phyloP scores from a whole-genome alignment of 371 early-diverging fungal genomes.

The Quaeritorhiza haematococci region DNA sequence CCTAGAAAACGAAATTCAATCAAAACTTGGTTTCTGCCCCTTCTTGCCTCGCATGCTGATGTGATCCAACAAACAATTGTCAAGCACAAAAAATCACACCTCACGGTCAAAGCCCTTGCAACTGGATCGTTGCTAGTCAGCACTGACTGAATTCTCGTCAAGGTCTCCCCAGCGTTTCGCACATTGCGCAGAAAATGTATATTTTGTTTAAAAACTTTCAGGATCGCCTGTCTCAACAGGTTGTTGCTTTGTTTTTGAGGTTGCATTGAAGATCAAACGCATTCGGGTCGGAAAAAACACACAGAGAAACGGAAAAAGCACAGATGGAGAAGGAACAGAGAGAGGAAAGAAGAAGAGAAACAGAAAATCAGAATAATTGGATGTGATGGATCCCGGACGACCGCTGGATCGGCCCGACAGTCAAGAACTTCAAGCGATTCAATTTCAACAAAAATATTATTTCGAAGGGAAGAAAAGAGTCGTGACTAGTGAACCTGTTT shows the following conservation, averaged over 20 bases:
- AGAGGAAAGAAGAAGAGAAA: no score
- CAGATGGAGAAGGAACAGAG: no score
- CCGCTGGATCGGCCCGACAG: no score
- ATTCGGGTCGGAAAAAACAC: no score
- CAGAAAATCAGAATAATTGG: no score
- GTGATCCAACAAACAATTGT: background rate
- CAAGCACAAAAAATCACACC: background rate
- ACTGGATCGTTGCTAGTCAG: constrained; percentile 21
- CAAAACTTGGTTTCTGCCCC: no score
- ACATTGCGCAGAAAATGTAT: background rate
- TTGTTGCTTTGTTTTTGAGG: constrained; percentile 10
- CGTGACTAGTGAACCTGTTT: constrained; percentile 7
- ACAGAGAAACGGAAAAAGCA: no score
- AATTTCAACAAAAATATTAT: no score
- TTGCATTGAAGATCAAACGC: no score
- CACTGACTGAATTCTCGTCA: constrained; percentile 5
- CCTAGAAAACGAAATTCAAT: background rate
- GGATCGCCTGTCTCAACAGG: constrained; percentile 9
- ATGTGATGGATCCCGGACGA: no score
- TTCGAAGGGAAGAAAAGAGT: background rate
- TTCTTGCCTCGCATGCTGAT: background rate
- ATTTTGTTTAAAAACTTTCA: constrained; percentile 13
- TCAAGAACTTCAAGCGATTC: no score
- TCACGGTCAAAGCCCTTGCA: constrained; percentile 11
- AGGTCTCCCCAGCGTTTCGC: constrained; percentile 3